These are phyloP conservation scores for Psilocybe sp. DNA, from an alignment of 768 basidiomycete genomes.

Conservation along the genomic window DNA sequence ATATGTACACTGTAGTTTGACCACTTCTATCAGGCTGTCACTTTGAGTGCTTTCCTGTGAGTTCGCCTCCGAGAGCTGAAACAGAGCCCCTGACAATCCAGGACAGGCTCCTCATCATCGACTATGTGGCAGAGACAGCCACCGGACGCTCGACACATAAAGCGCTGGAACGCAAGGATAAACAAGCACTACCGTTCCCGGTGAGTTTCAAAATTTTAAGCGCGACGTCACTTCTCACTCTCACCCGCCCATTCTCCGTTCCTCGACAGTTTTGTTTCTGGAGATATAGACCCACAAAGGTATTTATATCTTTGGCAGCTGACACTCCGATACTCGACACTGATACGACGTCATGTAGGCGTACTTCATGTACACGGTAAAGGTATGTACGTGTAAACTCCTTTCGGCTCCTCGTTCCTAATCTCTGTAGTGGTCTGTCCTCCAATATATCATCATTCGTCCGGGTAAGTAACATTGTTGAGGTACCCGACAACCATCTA, in stretches of 20 bases:
- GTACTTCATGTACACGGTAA: conserved; percentile 89
- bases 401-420: background rate
- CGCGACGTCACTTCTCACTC: background rate
- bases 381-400: conserved; percentile 38
- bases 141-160: conserved; percentile 57
- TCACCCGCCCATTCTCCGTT: background rate
- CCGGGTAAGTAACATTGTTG: conserved; percentile 29
- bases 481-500: background rate
- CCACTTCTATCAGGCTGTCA: conserved; percentile 54
- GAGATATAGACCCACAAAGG: conserved; percentile 81
- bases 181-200: conserved; percentile 67
- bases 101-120: conserved; percentile 71
- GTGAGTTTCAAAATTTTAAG: conserved; percentile 21
- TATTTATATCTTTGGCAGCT: conserved; percentile 17
- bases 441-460: conserved; percentile 84
- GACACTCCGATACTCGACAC: background rate
- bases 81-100: background rate
- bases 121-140: conserved; percentile 76
- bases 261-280: conserved; percentile 68
- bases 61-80: conserved; percentile 22
- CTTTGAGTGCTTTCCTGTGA: conserved; percentile 83
- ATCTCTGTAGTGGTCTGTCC: conserved; percentile 66
- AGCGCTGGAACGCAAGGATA: conserved; percentile 79
- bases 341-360: conserved; percentile 35
- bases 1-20: background rate